These are phyloP conservation scores for Hirsutella rhossiliensis DNA, from an alignment of 2,329 filamentous ascomycete genomes.

Conservation along the genomic window DNA sequence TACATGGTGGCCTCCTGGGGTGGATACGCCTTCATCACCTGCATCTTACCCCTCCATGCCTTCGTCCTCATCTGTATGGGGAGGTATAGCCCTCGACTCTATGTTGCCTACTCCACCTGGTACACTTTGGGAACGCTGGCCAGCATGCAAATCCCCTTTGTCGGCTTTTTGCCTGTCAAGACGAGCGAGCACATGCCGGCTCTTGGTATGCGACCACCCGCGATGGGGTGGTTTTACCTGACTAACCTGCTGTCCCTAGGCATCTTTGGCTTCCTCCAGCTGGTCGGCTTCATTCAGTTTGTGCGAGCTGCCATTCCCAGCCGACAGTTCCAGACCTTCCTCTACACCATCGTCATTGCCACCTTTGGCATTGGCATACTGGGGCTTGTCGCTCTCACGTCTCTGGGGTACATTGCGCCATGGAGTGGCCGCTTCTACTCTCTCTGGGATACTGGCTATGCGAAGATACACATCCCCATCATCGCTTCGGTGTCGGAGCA, in stretches of 20 bases:
- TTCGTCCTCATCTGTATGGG: constrained; percentile 96
- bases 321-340: constrained; percentile 87
- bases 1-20: constrained; percentile 99
- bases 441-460: constrained; percentile 95
- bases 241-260: constrained; percentile 36
- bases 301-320: constrained; percentile 78
- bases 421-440: constrained; percentile 99
- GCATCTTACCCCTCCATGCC: constrained; percentile 84
- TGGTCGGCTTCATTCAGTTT: constrained; percentile 86
- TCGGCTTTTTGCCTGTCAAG: constrained; percentile 90
- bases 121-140: constrained; percentile 91
- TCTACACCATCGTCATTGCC: constrained; percentile 61
- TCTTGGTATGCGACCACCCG: constrained; percentile 45
- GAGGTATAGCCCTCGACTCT: constrained; percentile 83
- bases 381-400: constrained; percentile 75
- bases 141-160: constrained; percentile 99
- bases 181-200: constrained; percentile 99
- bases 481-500: constrained; percentile 99
- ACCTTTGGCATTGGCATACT: constrained; percentile 63
- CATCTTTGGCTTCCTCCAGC: constrained; percentile 89
- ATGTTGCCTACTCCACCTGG: constrained; percentile 97
- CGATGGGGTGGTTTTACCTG: not conserved
- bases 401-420: constrained; percentile 84
- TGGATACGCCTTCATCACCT: constrained; percentile 99
- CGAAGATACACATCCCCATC: constrained; percentile 98